Percentiles rank a stretch among this genome's conserved stretches.
These are phyloP conservation scores for Tetraselmis striata DNA, from an alignment of 139 green algal species.

Conservation along the genomic window DNA sequence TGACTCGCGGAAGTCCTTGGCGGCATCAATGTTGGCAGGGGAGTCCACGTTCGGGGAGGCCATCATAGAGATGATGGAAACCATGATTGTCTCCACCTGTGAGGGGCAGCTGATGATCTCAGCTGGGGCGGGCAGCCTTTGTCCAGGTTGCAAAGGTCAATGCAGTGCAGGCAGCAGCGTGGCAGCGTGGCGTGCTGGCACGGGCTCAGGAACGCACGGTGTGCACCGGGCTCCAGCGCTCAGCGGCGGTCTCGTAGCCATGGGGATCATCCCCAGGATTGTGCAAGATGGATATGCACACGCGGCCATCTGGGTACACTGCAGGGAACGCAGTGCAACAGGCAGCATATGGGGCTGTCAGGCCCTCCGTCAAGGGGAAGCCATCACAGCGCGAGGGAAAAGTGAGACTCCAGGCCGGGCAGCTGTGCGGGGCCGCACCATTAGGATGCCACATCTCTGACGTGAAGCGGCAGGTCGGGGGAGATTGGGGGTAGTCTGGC, in stretches of 20 bases:
- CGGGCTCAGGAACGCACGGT: slow-evolving; percentile 56
- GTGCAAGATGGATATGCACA: slow-evolving; percentile 99
- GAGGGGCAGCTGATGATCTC: not conserved
- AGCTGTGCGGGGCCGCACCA: slow-evolving; percentile 38
- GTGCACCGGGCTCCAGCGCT: slow-evolving; percentile 96
- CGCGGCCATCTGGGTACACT: slow-evolving; percentile 92
- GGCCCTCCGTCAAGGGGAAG: not conserved
- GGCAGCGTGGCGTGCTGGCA: not conserved
- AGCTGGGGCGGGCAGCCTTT: not conserved
- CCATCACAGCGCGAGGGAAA: not conserved
- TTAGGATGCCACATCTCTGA: slow-evolving; percentile 99
- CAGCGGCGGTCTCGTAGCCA: slow-evolving; percentile 88
- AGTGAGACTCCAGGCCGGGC: too few species aligned
- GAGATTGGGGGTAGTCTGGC: slow-evolving; percentile 94
- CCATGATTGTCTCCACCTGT: slow-evolving; percentile 97
- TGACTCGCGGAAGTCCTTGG: slow-evolving; percentile 83
- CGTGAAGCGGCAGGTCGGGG: slow-evolving; percentile 88
- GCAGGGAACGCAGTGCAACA: slow-evolving; percentile 8
- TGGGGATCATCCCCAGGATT: slow-evolving; percentile 88
- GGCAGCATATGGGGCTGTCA: not conserved
- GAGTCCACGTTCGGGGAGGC: slow-evolving; percentile 97
- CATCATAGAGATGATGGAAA: slow-evolving; percentile 99
- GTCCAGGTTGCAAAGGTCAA: not conserved
- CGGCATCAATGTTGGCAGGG: slow-evolving; percentile 97
- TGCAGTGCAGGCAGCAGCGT: not conserved